These are phyloP conservation scores for Boletus reticuloceps DNA, from an alignment of 768 basidiomycete species.

Conservation along the genomic window DNA sequence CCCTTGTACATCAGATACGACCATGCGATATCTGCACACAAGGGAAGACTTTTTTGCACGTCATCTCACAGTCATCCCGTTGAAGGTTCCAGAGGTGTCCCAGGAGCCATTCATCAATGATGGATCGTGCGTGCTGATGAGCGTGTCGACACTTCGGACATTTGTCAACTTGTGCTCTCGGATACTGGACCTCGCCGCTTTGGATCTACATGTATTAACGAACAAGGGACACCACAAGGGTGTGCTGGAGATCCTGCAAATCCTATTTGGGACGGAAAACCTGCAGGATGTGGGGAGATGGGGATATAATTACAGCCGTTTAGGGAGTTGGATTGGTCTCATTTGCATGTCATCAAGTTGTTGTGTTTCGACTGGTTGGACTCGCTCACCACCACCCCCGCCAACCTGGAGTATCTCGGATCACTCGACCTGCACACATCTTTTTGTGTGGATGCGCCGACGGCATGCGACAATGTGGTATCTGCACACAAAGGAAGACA, in stretches of 20 bases:
- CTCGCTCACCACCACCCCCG: slow-evolving; percentile 53
- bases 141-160: slow-evolving; percentile 62
- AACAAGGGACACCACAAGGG: too few species aligned
- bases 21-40: slow-evolving; percentile 82
- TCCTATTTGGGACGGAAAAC: too few species aligned
- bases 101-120: slow-evolving; percentile 56
- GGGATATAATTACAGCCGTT: slow-evolving; percentile 50
- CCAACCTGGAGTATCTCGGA: slow-evolving; percentile 62
- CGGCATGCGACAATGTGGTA: too few species aligned
- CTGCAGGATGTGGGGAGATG: slow-evolving; percentile 38
- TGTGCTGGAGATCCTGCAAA: too few species aligned
- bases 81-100: slow-evolving; percentile 50
- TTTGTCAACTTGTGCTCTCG: slow-evolving; percentile 83
- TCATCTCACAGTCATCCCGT: slow-evolving; percentile 75
- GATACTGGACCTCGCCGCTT: slow-evolving; percentile 80
- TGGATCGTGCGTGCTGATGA: slow-evolving; percentile 65
- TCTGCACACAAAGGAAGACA: too few species aligned
- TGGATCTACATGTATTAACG: too few species aligned
- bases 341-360: slow-evolving; percentile 84
- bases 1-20: slow-evolving; percentile 73
- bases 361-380: slow-evolving; percentile 92
- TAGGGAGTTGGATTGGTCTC: slow-evolving; percentile 74
- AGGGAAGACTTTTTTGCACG: slow-evolving; percentile 86
- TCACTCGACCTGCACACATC: slow-evolving; percentile 70
- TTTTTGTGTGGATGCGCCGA: slow-evolving; percentile 58